Evolutionary conservation across 306 rosid species (phyloP).

Genomic region (Elaeagnus macrophylla): DNA sequence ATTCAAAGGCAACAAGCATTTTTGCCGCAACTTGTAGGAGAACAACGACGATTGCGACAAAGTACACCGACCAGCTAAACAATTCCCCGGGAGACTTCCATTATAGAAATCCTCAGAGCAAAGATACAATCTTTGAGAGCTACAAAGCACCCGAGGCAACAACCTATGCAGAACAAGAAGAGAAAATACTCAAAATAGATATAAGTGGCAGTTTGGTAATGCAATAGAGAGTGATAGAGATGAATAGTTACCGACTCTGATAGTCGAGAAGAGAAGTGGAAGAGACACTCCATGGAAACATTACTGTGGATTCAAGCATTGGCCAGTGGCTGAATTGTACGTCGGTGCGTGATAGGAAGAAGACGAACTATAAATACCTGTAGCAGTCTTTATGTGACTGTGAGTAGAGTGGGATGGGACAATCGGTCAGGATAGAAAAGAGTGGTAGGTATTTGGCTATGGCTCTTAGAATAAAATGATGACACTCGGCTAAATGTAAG

Average conservation of each 20-base stretch:
- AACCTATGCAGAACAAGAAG: constrained; percentile 23
- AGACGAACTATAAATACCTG: background rate
- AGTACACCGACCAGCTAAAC: constrained; percentile 27
- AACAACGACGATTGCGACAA: constrained; percentile 33
- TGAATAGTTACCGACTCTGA: constrained; percentile 6
- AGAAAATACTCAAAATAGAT: constrained; percentile 1
- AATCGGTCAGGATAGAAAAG: background rate
- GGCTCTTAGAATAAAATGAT: background rate
- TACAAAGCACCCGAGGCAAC: constrained; percentile 39
- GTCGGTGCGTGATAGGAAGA: too few relatives aligned
- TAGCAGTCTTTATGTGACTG: background rate
- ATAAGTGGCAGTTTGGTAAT: background rate
- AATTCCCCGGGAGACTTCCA: constrained; percentile 31
- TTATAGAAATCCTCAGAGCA: constrained; percentile 37
- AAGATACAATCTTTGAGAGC: constrained; percentile 42
- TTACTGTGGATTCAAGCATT: constrained; percentile 29
- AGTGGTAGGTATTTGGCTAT: constrained; percentile 4
- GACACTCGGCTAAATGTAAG: constrained; percentile 6
- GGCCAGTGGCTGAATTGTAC: background rate
- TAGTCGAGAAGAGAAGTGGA: constrained; percentile 16
- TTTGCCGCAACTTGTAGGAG: constrained; percentile 40
- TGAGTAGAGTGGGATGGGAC: background rate
- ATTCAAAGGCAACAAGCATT: constrained; percentile 44
- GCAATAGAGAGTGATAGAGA: background rate
- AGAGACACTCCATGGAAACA: constrained; percentile 23